Base-by-base conservation (phyloP, 2,329 filamentous ascomycete species). In the Nigrospora sphaerica region DNA sequence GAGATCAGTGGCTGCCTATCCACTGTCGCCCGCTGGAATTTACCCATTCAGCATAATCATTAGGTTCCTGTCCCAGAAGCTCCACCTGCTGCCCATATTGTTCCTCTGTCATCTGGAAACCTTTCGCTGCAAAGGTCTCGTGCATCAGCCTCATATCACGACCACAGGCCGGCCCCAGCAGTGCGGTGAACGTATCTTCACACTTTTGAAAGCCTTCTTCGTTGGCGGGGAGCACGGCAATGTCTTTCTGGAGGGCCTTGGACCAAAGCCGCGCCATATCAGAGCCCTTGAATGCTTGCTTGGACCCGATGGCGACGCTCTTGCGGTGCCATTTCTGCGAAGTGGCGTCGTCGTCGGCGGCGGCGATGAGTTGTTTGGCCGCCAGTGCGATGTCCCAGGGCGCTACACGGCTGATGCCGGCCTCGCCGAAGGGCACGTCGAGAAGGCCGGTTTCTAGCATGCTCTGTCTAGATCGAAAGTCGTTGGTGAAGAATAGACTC, bases 301-400 rank as follows among this genome's bases (percentile, higher is more conserved):
- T 9, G 1, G 44, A 46, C 11, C 44, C 44, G 4, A 46, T 11
- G 13, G 37, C 37, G 18, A 46, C 32, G 19, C 40, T 38, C 37
- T 46, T 40, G 12, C 17, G 17, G 17, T 31, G 14, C 44, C 44
- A 46, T 6, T 41, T 36, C 3, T 14, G 14, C 10, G 23, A 12
- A n/a, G 11, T 32, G 7, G 6, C 23, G 6, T 11, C 23, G 16
- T 1, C 16, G 14, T 39, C 10, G 37, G 37, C 17, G n/a, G n/a
- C n/a, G 11, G 37, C 9, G n/a, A 46, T 14, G 17, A 46, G 37
- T 7, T 39, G 31, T 18, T 39, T 32, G 44, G 18, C 44, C 14
- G 44, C 44, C 6, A 40, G 44, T 16, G 44, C 44, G 13, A 46
- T 46, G 33, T 46, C 31, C 44, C 44, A 46, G 12, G 44, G 37